phyloP scores from a whole-genome alignment of 1,139 yeast genomes.

The Suhomyces atakaporum region DNA sequence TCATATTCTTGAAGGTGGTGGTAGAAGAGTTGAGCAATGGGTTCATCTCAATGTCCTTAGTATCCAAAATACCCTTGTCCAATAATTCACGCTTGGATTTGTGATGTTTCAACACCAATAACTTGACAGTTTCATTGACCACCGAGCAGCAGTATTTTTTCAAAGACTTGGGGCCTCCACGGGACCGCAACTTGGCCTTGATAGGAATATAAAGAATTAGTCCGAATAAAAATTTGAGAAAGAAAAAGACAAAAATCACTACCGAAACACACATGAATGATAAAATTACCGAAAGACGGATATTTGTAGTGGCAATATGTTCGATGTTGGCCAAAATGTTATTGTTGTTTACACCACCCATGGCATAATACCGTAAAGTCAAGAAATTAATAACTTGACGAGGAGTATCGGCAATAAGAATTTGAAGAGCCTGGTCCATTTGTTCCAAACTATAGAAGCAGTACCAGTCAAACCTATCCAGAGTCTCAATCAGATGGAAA shows the following conservation, averaged over 20 bases:
- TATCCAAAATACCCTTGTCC: constrained; percentile 36
- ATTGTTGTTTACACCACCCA: constrained; percentile 44
- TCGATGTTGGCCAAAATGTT: constrained; percentile 56
- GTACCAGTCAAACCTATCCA: constrained; percentile 65
- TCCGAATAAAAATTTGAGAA: constrained; percentile 61
- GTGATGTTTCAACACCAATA: constrained; percentile 52
- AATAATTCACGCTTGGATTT: constrained; percentile 37
- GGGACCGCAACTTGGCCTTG: constrained; percentile 40
- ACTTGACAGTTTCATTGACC: constrained; percentile 57
- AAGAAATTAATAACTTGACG: constrained; percentile 82
- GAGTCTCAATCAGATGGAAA: constrained; percentile 66
- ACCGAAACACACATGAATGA: constrained; percentile 78
- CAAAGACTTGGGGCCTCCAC: constrained; percentile 39
- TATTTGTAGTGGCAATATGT: constrained; percentile 59
- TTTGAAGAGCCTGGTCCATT: constrained; percentile 62
- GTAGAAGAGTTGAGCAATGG: constrained; percentile 25
- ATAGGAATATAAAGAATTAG: constrained; percentile 58
- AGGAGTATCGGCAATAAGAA: constrained; percentile 81
- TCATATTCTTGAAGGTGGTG: constrained; percentile 7
- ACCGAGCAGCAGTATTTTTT: constrained; percentile 61
- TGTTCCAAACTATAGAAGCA: constrained; percentile 70
- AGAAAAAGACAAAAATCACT: constrained; percentile 71
- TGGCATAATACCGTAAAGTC: constrained; percentile 60
- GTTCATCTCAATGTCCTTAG: constrained; percentile 27
- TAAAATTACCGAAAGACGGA: constrained; percentile 66